These are phyloP conservation scores for Wallacemonas rigidus DNA, from an alignment of 208 protist genomes.

Conservation along the genomic window DNA sequence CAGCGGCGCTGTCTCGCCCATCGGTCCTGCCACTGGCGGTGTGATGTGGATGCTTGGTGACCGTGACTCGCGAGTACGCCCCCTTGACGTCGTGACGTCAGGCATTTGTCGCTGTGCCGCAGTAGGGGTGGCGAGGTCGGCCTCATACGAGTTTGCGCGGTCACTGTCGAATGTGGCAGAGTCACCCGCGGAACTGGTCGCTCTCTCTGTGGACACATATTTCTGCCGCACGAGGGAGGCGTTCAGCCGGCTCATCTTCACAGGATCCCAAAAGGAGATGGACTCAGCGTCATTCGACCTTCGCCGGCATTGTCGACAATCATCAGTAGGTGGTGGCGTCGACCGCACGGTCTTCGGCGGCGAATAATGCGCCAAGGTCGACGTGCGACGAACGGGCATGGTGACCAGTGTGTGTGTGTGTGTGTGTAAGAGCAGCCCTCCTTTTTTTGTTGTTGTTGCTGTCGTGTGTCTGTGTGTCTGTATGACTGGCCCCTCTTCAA, in stretches of 20 bases:
- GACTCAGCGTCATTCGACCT: background rate
- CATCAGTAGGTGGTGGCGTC: background rate
- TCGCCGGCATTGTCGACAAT: background rate
- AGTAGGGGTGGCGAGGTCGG: background rate
- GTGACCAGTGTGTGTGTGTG: background rate
- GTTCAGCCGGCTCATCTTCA: constrained; percentile 16
- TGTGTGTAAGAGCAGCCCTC: background rate
- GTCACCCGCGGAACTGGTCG: background rate
- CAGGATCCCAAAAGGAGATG: constrained; percentile 2
- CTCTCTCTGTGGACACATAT: background rate
- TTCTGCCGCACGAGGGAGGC: background rate
- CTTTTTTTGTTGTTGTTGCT: constrained; percentile 3
- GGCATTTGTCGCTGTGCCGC: background rate
- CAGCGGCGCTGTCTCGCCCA: too few relatives aligned
- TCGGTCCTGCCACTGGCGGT: too few relatives aligned
- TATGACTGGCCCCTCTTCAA: too few relatives aligned
- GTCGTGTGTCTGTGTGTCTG: too few relatives aligned
- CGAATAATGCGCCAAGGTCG: constrained; percentile 9
- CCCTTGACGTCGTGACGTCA: background rate
- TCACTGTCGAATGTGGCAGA: too few relatives aligned
- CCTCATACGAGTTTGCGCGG: background rate
- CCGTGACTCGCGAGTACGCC: background rate
- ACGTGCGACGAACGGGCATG: constrained; percentile 1
- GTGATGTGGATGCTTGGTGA: constrained; percentile 8
- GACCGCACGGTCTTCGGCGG: constrained; percentile 6